Conservation (phyloP, 495 filamentous ascomycete species). For the Jackrogersella multiformis region DNA sequence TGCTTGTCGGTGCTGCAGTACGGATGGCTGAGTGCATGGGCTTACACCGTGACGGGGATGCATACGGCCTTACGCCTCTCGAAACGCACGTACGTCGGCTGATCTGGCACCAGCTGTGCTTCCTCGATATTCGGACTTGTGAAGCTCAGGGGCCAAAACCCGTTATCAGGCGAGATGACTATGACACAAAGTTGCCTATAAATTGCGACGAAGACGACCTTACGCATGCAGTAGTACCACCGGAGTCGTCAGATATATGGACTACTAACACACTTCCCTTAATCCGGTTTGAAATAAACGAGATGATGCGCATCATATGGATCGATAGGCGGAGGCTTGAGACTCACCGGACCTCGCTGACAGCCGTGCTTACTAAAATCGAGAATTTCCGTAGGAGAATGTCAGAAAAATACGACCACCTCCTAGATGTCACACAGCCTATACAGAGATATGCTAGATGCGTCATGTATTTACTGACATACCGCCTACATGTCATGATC, state of each 20-base stretch:
- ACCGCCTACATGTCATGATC: constrained; percentile 69
- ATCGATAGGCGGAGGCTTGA: constrained; percentile 69
- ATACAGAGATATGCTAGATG: constrained; percentile 67
- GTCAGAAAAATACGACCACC: constrained; percentile 66
- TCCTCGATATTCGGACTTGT: constrained; percentile 78
- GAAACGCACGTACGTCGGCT: constrained; percentile 79
- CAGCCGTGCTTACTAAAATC: constrained; percentile 65
- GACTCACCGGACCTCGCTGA: constrained; percentile 64
- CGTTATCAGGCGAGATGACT: constrained; percentile 74
- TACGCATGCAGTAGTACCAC: constrained; percentile 46
- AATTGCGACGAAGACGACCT: constrained; percentile 73
- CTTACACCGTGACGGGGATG: constrained; percentile 73
- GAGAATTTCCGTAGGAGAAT: constrained; percentile 67
- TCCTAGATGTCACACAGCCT: constrained; percentile 65
- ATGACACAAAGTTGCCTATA: constrained; percentile 71
- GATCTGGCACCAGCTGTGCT: constrained; percentile 78
- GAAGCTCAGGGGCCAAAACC: constrained; percentile 78
- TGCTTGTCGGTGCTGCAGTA: constrained; percentile 73
- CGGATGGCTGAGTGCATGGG: constrained; percentile 81
- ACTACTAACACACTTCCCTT: constrained; percentile 71
- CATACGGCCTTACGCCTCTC: constrained; percentile 69
- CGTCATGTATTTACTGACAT: constrained; percentile 69
- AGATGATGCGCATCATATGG: constrained; percentile 75
- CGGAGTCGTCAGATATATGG: constrained; percentile 62
- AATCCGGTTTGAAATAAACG: constrained; percentile 76